Evolutionary conservation across 2,329 filamentous ascomycete genomes (phyloP).

Genomic region (Tolypocladium tundrense): DNA sequence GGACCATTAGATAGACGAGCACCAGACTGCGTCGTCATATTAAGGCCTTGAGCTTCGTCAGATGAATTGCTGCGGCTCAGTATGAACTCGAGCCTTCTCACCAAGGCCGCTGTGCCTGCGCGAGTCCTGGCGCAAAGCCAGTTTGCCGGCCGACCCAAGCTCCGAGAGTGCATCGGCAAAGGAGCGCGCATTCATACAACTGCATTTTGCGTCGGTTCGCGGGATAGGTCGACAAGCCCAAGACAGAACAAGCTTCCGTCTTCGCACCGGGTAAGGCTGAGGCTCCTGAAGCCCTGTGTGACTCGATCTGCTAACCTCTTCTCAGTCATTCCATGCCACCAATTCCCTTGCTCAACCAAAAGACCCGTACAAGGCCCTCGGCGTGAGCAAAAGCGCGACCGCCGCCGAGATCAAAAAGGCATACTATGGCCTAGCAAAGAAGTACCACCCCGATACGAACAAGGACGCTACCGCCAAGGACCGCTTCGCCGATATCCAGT

Average conservation of each 20-base stretch:
- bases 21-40: neutral
- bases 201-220: constrained; percentile 10
- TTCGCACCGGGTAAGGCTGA: constrained; percentile 17
- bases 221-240: constrained; percentile 9
- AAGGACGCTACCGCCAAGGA: constrained; percentile 92
- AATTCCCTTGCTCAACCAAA: constrained; percentile 42
- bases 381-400: constrained; percentile 72
- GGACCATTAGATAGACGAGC: neutral
- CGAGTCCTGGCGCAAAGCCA: constrained; percentile 34
- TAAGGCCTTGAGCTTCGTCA: constrained; percentile 4
- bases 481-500: constrained; percentile 85
- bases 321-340: constrained; percentile 52
- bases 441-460: constrained; percentile 96
- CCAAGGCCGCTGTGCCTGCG: constrained; percentile 35
- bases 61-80: constrained; percentile 19
- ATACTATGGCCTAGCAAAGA: constrained; percentile 95
- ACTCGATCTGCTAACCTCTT: neutral
- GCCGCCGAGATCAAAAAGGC: constrained; percentile 92
- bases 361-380: constrained; percentile 81
- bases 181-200: constrained; percentile 23
- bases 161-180: constrained; percentile 29
- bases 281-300: neutral
- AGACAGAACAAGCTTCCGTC: constrained; percentile 9
- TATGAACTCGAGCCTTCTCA: constrained; percentile 38
- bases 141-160: constrained; percentile 25